Base-by-base conservation (phyloP, 2,329 filamentous ascomycete genomes). In the Lachnellula occidentalis region DNA sequence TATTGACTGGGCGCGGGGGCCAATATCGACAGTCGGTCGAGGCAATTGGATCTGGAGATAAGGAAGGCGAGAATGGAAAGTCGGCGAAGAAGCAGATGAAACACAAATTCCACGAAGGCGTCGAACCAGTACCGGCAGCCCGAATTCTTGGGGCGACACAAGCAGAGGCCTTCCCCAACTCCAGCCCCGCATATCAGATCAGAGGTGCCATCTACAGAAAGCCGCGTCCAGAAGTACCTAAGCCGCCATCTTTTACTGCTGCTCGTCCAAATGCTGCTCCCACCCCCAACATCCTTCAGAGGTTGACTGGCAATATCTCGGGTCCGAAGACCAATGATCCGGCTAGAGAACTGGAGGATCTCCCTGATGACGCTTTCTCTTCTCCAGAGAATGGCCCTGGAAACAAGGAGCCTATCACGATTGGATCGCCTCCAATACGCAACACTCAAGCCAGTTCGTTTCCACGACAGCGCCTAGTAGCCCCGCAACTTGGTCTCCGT, bases 151-250 rank as follows among this genome's bases (percentile, higher is more conserved):
- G 65, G 11, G 66, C 65, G 21, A 68, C 67, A 36, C 67, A 68
- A 51, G 65, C 66, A n/a, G 64, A 67, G 37, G 59, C 55, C 36
- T 53, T 63, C 51, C 63, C 65, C 5, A 60, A 66, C 57, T 78
- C 77, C 1, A 78, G 76, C 56, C 78, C 78, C 2, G 43, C 43
- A 14, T 78, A 76, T 49, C 69, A 72, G 56, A 76, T 79, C 52
- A 72, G 77, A 58, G 76, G 76, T 1, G 73, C 77, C 11, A 72
- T 76, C 54, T 80, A 76, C 73, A 76, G 72, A 57, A 77, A 74
- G 56, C 72, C 73, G 15, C 69, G 66, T 39, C 62, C 66, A 9
- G 62, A 64, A 53, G 54, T 64, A 36, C 60, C 64, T 39, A 48
- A 61, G 58, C 17, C 56, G 31, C 52, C 52, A 24, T 45, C 41